phyloP scores from a whole-genome alignment of 2,329 filamentous ascomycete genomes.

The Aspergillus terreus region DNA sequence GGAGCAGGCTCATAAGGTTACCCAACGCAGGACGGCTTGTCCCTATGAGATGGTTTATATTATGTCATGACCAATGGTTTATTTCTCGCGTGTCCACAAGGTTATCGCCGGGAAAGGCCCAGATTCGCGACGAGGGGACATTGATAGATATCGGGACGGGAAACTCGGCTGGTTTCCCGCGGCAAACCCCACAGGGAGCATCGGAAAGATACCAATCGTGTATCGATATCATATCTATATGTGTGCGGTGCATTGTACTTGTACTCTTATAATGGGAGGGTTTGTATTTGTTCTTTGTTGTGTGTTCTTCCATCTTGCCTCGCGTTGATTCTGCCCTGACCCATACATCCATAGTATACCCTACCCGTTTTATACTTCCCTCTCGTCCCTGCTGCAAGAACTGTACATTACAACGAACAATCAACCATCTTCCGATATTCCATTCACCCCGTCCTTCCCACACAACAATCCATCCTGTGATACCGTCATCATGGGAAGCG shows the following conservation, averaged over 20 bases:
- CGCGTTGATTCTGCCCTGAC: not conserved
- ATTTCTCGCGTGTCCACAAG: conserved; percentile 21
- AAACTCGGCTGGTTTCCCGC: conserved; percentile 32
- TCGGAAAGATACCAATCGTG: conserved; percentile 15
- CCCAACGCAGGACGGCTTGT: not conserved
- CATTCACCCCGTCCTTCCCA: not conserved
- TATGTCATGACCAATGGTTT: conserved; percentile 21
- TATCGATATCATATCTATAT: conserved; percentile 30
- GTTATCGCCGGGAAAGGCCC: conserved; percentile 30
- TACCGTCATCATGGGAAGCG: conserved; percentile 31
- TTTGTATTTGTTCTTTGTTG: conserved; percentile 11
- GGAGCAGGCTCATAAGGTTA: conserved; percentile 19
- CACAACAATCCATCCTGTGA: conserved; percentile 5
- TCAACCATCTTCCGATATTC: conserved; percentile 5
- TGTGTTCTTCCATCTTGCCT: conserved; percentile 4
- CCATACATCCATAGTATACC: not conserved
- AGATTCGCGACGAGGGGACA: conserved; percentile 20
- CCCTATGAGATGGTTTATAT: conserved; percentile 15
- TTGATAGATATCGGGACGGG: conserved; percentile 24
- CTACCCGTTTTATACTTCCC: not conserved
- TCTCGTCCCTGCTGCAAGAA: not conserved
- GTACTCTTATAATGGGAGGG: conserved; percentile 20
- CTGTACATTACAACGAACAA: not conserved
- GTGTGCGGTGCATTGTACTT: conserved; percentile 7
- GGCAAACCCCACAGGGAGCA: conserved; percentile 25